Conservation (phyloP, 2,329 filamentous ascomycete species). For the Bisporella sp. region DNA sequence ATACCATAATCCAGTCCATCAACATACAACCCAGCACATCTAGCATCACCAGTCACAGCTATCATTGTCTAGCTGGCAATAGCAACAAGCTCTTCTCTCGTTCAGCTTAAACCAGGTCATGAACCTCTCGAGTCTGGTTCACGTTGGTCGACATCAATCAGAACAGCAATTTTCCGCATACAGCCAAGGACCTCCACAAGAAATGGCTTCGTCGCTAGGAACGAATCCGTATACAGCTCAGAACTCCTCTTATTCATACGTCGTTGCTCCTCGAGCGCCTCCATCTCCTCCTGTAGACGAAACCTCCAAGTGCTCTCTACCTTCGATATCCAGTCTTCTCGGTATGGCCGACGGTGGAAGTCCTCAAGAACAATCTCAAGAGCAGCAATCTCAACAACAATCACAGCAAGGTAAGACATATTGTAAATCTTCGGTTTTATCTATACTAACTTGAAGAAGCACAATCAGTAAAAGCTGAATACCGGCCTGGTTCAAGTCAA, state of each 20-base stretch:
- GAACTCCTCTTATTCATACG: conserved; percentile 38
- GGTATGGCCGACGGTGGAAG: conserved; percentile 65
- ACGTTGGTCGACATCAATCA: conserved; percentile 24
- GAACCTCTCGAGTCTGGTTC: conserved; percentile 30
- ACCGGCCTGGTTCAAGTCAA: conserved; percentile 30
- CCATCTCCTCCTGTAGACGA: conserved; percentile 73
- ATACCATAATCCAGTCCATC: conserved; percentile 8
- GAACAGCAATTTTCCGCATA: conserved; percentile 21
- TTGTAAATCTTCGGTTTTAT: not conserved
- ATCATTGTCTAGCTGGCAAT: not conserved
- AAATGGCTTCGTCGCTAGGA: conserved; percentile 39
- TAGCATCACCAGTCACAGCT: not conserved
- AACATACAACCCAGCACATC: not conserved
- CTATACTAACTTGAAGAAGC: not conserved
- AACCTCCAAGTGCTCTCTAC: conserved; percentile 71
- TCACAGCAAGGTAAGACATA: conserved; percentile 28
- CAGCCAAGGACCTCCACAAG: conserved; percentile 26
- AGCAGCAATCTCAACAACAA: conserved; percentile 45
- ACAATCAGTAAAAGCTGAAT: conserved; percentile 25
- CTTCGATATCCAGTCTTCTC: conserved; percentile 87
- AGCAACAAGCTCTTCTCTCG: not conserved
- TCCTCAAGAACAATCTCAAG: conserved; percentile 44
- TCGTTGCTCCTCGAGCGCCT: conserved; percentile 50
- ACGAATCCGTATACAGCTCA: conserved; percentile 39
- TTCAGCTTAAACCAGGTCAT: conserved; percentile 16